These are phyloP conservation scores for Wallacemonas sp. DNA, from an alignment of 208 protist genomes.

Conservation along the genomic window DNA sequence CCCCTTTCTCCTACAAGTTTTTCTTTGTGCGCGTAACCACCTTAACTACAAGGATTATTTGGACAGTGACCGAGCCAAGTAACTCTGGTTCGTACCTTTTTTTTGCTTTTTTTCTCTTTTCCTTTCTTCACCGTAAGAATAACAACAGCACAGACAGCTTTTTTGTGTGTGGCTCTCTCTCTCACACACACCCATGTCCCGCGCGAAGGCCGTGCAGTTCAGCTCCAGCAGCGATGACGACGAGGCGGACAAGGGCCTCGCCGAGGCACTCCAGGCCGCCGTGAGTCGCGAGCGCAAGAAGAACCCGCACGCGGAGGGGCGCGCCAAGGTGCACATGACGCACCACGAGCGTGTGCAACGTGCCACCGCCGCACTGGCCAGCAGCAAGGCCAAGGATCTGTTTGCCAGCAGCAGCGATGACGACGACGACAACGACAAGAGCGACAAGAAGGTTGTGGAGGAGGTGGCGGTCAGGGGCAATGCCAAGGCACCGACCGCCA, in stretches of 20 bases:
- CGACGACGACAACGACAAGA: conserved; percentile 19
- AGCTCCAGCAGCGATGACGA: conserved; percentile 36
- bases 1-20: too few species aligned
- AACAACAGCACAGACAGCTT: too few species aligned
- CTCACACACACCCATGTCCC: not conserved
- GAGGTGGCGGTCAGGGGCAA: not conserved
- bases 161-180: too few species aligned
- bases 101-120: conserved; percentile 21
- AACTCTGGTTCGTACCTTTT: too few species aligned
- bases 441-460: not conserved
- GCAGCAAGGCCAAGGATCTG: conserved; percentile 29
- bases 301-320: conserved; percentile 75
- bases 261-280: conserved; percentile 49
- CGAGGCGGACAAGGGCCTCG: conserved; percentile 36
- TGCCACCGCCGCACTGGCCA: not conserved
- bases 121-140: conserved; percentile 4
- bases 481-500: not conserved
- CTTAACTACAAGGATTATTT: too few species aligned
- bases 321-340: conserved; percentile 36
- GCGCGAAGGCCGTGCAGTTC: conserved; percentile 11
- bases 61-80: too few species aligned
- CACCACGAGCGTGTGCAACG: conserved; percentile 5
- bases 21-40: too few species aligned
- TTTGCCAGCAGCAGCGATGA: conserved; percentile 30
- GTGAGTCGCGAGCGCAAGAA: conserved; percentile 43